These are phyloP conservation scores for Gilbertella persicaria DNA, from an alignment of 371 early-diverging fungal species.

Conservation along the genomic window DNA sequence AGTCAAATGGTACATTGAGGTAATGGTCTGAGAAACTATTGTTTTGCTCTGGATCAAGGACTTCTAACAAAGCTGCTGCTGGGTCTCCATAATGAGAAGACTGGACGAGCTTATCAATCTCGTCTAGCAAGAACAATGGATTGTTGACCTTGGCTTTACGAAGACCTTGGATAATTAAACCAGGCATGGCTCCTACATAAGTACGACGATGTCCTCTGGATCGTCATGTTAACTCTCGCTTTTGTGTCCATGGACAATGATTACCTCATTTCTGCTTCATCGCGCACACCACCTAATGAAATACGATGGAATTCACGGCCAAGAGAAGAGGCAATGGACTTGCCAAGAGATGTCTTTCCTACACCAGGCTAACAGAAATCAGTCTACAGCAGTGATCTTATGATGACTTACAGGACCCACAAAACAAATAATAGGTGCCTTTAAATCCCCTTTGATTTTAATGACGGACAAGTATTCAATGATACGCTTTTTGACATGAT, in stretches of 20 bases:
- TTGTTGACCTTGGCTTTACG: constrained; percentile 74
- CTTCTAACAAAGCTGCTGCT: constrained; percentile 82
- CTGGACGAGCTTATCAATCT: constrained; percentile 71
- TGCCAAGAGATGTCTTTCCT: constrained; percentile 86
- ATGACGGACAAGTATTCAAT: constrained; percentile 84
- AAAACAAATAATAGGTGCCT: constrained; percentile 86
- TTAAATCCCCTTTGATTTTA: constrained; percentile 74
- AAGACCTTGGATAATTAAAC: constrained; percentile 80
- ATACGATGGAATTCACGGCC: constrained; percentile 82
- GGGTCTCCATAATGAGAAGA: constrained; percentile 78
- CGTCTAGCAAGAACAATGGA: constrained; percentile 77
- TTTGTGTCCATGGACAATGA: background rate
- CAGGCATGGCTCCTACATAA: constrained; percentile 89
- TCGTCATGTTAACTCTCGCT: no score
- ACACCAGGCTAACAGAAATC: constrained; percentile 62
- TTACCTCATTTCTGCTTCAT: constrained; percentile 83
- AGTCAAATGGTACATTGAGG: constrained; percentile 80
- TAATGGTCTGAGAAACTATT: constrained; percentile 82
- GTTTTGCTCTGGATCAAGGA: constrained; percentile 91
- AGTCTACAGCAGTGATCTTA: background rate
- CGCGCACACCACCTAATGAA: constrained; percentile 85
- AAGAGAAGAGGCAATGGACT: constrained; percentile 80
- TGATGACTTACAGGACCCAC: constrained; percentile 60
- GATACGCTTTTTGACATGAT: constrained; percentile 81
- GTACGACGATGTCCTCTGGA: constrained; percentile 85